Evolutionary conservation across 2,329 filamentous ascomycete species (phyloP).

Genomic region (Arthrobotrys sinensis): DNA sequence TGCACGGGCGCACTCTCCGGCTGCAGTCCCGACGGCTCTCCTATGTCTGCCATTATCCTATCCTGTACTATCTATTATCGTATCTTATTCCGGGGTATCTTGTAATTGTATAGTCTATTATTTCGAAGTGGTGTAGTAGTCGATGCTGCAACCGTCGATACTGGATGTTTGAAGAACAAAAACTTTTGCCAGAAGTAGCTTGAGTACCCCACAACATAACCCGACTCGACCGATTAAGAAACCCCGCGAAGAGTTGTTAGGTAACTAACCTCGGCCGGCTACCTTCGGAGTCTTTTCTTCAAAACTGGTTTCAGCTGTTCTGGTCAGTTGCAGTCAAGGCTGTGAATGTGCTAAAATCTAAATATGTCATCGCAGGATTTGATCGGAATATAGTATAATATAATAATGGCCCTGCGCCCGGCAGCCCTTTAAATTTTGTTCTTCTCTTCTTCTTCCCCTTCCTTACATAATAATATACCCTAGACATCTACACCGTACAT

Average conservation of each 20-base stretch:
- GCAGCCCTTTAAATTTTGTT: neutral
- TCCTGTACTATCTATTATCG: neutral
- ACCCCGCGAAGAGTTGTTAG: too few relatives aligned
- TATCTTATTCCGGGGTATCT: neutral
- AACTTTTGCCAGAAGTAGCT: neutral
- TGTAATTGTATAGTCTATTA: neutral
- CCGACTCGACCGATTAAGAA: too few relatives aligned
- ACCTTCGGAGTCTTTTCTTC: slow-evolving; percentile 15
- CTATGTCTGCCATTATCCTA: slow-evolving; percentile 22
- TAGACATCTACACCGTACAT: too few relatives aligned
- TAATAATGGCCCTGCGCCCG: too few relatives aligned
- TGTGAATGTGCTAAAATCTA: too few relatives aligned
- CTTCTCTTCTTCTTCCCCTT: neutral
- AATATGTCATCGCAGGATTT: neutral
- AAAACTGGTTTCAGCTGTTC: slow-evolving; percentile 20
- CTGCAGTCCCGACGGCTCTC: slow-evolving; percentile 40
- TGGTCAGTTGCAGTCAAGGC: too few relatives aligned
- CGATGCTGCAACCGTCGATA: too few relatives aligned
- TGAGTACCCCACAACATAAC: too few relatives aligned
- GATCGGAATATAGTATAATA: neutral
- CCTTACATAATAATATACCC: too few relatives aligned
- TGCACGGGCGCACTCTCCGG: slow-evolving; percentile 69
- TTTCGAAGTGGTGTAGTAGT: neutral
- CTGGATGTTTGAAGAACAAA: too few relatives aligned
- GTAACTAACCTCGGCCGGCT: slow-evolving; percentile 26